These are phyloP conservation scores for Pleurotus pulmonarius DNA, from an alignment of 768 basidiomycete genomes.

Conservation along the genomic window DNA sequence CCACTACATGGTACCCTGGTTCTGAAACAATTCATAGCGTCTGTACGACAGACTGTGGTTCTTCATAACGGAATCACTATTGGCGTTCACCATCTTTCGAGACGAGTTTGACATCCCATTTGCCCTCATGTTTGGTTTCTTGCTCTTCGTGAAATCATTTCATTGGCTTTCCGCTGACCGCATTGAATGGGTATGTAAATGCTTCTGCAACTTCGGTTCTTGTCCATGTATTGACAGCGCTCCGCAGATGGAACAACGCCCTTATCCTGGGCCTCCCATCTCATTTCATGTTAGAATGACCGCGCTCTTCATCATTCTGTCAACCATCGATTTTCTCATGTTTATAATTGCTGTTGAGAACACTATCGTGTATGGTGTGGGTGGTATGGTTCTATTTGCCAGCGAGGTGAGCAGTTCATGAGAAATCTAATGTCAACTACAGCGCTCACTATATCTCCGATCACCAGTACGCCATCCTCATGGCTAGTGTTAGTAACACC, in stretches of 20 bases:
- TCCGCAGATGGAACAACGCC: conserved; percentile 91
- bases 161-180: conserved; percentile 96
- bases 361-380: conserved; percentile 73
- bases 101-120: conserved; percentile 94
- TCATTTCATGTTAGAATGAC: conserved; percentile 87
- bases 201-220: background rate
- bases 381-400: conserved; percentile 92
- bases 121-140: conserved; percentile 89
- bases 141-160: conserved; percentile 94
- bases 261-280: conserved; percentile 77
- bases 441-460: background rate
- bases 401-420: conserved; percentile 65
- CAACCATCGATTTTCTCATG: conserved; percentile 72
- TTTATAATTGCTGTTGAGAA: conserved; percentile 79
- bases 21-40: conserved; percentile 47
- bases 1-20: background rate
- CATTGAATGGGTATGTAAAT: conserved; percentile 82
- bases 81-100: conserved; percentile 96
- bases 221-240: conserved; percentile 9
- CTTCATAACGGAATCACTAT: conserved; percentile 92
- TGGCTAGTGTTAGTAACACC: conserved; percentile 75
- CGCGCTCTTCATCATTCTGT: conserved; percentile 69
- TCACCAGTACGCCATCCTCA: conserved; percentile 79
- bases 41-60: conserved; percentile 97
- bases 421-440: conserved; percentile 8